These are phyloP conservation scores for Ophiocordyceps camponoti-saundersi DNA, from an alignment of 2,329 filamentous ascomycete species.

Conservation along the genomic window DNA sequence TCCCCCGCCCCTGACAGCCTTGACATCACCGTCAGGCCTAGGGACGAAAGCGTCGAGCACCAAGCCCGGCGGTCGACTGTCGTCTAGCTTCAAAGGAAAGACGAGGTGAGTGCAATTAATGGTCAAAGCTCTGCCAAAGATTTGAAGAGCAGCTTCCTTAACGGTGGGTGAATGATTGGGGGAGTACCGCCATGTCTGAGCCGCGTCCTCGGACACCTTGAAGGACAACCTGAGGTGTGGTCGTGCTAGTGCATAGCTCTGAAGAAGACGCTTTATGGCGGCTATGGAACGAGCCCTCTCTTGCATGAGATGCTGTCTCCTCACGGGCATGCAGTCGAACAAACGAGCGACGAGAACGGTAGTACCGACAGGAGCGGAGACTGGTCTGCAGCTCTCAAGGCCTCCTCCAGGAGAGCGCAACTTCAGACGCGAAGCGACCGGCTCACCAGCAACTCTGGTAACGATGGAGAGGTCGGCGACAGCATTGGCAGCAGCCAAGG, in stretches of 20 bases:
- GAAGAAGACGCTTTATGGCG: conserved; percentile 42
- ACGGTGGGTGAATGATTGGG: conserved; percentile 31
- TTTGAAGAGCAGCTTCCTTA: conserved; percentile 42
- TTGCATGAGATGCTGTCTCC: conserved; percentile 39
- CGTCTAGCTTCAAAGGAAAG: background rate
- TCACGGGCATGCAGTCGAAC: conserved; percentile 44
- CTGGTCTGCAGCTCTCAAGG: conserved; percentile 11
- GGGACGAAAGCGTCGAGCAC: conserved; percentile 42
- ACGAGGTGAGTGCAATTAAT: conserved; percentile 32
- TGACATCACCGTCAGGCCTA: conserved; percentile 24
- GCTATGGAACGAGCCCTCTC: conserved; percentile 37
- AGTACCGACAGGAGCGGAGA: conserved; percentile 47
- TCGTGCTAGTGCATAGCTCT: conserved; percentile 49
- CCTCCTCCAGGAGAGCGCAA: conserved; percentile 19
- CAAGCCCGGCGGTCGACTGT: conserved; percentile 7
- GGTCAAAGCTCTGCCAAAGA: conserved; percentile 40
- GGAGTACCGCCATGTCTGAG: conserved; percentile 41
- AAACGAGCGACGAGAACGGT: conserved; percentile 44
- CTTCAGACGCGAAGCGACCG: conserved; percentile 33
- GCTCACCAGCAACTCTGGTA: conserved; percentile 45
- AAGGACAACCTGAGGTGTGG: conserved; percentile 44
- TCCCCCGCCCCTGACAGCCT: conserved; percentile 26
- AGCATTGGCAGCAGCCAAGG: conserved; percentile 47
- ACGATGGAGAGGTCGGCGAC: conserved; percentile 43
- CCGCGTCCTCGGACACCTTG: conserved; percentile 36